Base-by-base conservation (phyloP, 495 filamentous ascomycete species). In the Talaromyces borbonicus region DNA sequence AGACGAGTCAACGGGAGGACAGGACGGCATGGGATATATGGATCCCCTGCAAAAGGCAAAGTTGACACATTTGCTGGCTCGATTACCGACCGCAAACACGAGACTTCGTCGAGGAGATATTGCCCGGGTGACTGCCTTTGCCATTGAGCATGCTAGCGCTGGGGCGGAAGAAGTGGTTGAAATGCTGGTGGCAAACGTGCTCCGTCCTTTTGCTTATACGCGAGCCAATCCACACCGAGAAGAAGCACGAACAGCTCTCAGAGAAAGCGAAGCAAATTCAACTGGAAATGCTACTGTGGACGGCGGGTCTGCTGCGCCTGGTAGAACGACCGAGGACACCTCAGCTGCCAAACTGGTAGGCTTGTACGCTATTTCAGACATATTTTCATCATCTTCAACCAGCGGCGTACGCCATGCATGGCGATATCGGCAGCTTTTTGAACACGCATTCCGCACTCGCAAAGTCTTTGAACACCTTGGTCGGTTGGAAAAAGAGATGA, bases 371-470 rank as follows among this genome's bases (percentile, higher is more conserved):
- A 78, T 95, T 43, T 88, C 82, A 41, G 93, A 98, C 59, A 85
- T 96, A 44, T 75, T 95, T 23, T 88, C 84, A 1, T 84, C 87
- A 2, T 87, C 85, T 3, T 83, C 85, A 1, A 88, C 84, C 1
- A 82, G 79, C 50, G 87, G 87, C 0, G 84, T 95, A 26, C 75
- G 87, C 1, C 84, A 90, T 56, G 87, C 88, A 4, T 97, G 88
- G 88, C 80, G 88, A 32, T 97, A 92, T 55, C 77, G 90, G 15
- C 81, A 85, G 55, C 68, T 92, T 16, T 92, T 98, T 52, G 93
- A 95, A 60, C 64, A 69, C 0, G 79, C 82, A 0, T 67, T 98
- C 6, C 78, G 79, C 25, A 61, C 74, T 4, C 74, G 79, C 29
- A 72, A 80, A 27, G 80, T 86, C 1, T 97, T 98, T 53, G 88